Percentiles rank a stretch among this genome's conserved stretches.
Conservation (phyloP, 1,284 basidiomycete species). For the Vanrija sp. region DNA sequence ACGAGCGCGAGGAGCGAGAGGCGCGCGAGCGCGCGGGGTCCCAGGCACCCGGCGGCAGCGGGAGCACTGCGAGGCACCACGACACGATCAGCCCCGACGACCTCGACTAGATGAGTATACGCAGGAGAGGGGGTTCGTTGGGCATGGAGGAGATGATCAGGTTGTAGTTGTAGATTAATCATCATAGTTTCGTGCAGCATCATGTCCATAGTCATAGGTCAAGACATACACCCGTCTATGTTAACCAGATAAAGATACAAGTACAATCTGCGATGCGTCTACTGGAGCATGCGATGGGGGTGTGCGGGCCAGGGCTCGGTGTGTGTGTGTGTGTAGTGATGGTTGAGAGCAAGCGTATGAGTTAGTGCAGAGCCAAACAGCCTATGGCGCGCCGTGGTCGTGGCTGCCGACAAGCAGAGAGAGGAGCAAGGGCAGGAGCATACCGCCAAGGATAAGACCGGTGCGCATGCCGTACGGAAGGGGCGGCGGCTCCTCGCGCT, state of each 20-base stretch:
- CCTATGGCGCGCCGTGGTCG: constrained; percentile 20
- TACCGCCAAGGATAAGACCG: constrained; percentile 61
- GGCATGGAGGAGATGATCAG: too few species aligned
- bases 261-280: neutral
- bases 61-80: neutral
- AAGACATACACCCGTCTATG: neutral
- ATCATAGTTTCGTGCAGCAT: too few species aligned
- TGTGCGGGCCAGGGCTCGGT: neutral
- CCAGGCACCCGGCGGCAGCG: too few species aligned
- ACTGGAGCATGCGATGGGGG: neutral
- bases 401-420: constrained; percentile 54
- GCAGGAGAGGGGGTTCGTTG: too few species aligned
- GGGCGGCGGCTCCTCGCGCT: constrained; percentile 50
- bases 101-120: constrained; percentile 7
- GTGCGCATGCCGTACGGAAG: constrained; percentile 51
- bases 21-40: neutral
- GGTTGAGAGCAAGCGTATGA: neutral
- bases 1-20: constrained; percentile 11
- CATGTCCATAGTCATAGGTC: neutral
- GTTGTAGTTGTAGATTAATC: too few species aligned
- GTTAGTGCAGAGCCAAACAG: neutral
- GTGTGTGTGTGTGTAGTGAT: neutral
- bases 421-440: constrained; percentile 63
- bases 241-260: neutral
- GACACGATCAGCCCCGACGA: constrained; percentile 11